phyloP scores from a whole-genome alignment of 2,329 filamentous ascomycete species.

The Aaosphaeria pasadenensis region DNA sequence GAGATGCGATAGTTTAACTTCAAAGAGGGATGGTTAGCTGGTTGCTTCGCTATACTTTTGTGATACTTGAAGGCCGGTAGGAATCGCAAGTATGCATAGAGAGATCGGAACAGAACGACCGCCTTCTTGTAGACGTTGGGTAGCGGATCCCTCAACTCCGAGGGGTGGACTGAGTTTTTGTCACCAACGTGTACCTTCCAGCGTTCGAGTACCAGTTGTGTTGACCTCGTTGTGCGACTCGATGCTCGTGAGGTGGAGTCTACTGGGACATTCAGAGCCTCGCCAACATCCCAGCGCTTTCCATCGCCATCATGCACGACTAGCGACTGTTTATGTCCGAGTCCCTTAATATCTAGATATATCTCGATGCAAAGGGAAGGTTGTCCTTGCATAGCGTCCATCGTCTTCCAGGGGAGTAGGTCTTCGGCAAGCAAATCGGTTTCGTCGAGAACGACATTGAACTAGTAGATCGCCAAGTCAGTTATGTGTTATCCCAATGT shows the following conservation, averaged over 20 bases:
- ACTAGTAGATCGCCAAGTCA: slow-evolving; percentile 53
- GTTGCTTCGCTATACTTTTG: slow-evolving; percentile 69
- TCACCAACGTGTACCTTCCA: slow-evolving; percentile 84
- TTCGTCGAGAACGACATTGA: slow-evolving; percentile 91
- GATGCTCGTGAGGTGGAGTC: slow-evolving; percentile 48
- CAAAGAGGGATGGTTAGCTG: slow-evolving; percentile 59
- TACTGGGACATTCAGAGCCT: slow-evolving; percentile 69
- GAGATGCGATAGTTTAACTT: slow-evolving; percentile 78
- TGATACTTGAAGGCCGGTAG: slow-evolving; percentile 85
- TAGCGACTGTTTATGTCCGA: slow-evolving; percentile 81
- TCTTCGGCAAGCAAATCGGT: slow-evolving; percentile 84
- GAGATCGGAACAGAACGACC: slow-evolving; percentile 87
- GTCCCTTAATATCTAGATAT: slow-evolving; percentile 74
- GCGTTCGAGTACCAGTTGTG: slow-evolving; percentile 82
- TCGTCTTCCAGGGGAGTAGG: slow-evolving; percentile 75
- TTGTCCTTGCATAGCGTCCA: slow-evolving; percentile 75
- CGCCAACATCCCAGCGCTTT: slow-evolving; percentile 88
- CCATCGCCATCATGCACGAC: slow-evolving; percentile 85
- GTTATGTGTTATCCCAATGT: slow-evolving; percentile 1
- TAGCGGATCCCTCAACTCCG: slow-evolving; percentile 58
- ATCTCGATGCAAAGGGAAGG: slow-evolving; percentile 86
- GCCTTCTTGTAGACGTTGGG: slow-evolving; percentile 96
- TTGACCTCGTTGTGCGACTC: slow-evolving; percentile 43
- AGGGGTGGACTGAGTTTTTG: slow-evolving; percentile 50
- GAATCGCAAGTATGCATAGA: slow-evolving; percentile 79